Evolutionary conservation across 495 filamentous ascomycete species (phyloP).

Genomic region (Neurospora sp.): DNA sequence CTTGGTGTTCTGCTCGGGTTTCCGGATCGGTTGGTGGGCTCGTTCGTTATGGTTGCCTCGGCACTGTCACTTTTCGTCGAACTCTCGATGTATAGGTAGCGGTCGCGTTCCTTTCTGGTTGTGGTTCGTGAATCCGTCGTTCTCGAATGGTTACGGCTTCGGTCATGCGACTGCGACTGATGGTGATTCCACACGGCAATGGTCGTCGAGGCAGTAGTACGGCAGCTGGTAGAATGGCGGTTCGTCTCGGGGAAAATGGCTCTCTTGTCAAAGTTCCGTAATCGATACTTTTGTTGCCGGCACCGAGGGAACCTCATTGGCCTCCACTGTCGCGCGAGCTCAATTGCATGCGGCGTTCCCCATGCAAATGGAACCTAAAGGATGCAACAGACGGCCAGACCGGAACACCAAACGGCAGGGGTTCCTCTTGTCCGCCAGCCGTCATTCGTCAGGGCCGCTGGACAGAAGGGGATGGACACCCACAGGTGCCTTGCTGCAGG

Average conservation of each 20-base stretch:
- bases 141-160: background rate
- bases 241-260: background rate
- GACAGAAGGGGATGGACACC: background rate
- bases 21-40: background rate
- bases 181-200: background rate
- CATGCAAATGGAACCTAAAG: background rate
- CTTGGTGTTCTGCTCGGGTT: conserved; percentile 5
- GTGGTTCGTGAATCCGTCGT: background rate
- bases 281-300: background rate
- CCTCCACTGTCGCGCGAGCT: conserved; percentile 8
- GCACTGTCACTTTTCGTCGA: background rate
- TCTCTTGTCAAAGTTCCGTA: background rate
- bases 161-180: background rate
- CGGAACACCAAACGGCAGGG: background rate
- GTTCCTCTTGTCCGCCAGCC: background rate
- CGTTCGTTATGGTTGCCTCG: background rate
- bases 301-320: conserved; percentile 11
- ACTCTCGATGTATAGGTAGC: background rate
- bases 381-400: background rate
- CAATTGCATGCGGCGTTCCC: background rate
- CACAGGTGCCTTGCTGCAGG: background rate
- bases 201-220: background rate
- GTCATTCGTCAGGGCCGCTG: background rate
- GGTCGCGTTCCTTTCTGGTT: background rate
- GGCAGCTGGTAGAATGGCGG: background rate